Base-by-base conservation (phyloP, 2,329 filamentous ascomycete species). In the Phyllosticta capitalensis region DNA sequence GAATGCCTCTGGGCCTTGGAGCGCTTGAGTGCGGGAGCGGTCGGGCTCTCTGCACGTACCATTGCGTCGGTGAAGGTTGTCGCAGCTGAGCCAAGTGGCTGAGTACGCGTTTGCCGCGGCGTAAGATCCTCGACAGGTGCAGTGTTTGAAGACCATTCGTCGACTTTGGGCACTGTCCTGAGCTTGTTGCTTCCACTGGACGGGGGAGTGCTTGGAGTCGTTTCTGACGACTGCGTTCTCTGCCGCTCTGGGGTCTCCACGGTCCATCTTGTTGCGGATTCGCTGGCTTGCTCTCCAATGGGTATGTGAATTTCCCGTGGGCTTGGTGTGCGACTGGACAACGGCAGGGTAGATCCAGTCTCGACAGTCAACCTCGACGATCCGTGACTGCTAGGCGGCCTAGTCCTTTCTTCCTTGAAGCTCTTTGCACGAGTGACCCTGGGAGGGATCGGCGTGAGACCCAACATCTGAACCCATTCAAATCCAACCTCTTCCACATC, bases 401-500 rank as follows among this genome's bases (percentile, higher is more conserved):
- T 61, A 69, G 67, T 38, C 73, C 67, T 50, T 52, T 75, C 76
- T 28, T 71, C 71, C 65, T 79, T 71, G 65, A 84, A 82, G 69
- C 78, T 81, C 61, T 78, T 76, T 55, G 77, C 76, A 64, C 80
- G 68, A 55, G 66, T 76, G 58, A 78, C 77, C 28, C 76, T 75
- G 49, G 85, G 84, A 21, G 84, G 84, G 33, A 85, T 75, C 26
- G 86, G 86, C 33, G 78, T 77, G 28, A 82, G 73, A n/a, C 84
- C 84, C n/a, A 97, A 76, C 73, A 96, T 89, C 48, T 88, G 82
- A 45, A 96, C 78, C 94, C 94, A 99, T 72, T 97, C 94, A 17
- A 83, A 76, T 5, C 87, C 85, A 61, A 91, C 85, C 59, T 89
- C 86, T 63, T 91, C 86, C 68, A 89, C 84, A 57, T 92, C 87